phyloP scores from a whole-genome alignment of 768 basidiomycete species.

The Boletus barrowsii region DNA sequence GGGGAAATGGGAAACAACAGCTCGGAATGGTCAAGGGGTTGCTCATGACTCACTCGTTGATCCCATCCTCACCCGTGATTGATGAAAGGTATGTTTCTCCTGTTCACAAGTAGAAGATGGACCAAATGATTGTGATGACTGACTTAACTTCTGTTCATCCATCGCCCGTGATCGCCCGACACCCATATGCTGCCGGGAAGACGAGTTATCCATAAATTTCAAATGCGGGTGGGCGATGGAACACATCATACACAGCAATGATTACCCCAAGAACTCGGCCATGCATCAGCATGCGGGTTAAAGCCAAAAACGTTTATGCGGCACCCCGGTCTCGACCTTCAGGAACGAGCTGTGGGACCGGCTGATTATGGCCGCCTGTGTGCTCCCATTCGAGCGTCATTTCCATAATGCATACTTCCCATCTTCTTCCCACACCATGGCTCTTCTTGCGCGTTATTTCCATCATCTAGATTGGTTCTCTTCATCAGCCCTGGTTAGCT shows the following conservation, averaged over 20 bases:
- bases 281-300: not conserved
- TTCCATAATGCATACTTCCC: not conserved
- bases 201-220: not conserved
- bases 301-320: not conserved
- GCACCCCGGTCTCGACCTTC: not conserved
- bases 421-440: constrained; percentile 1
- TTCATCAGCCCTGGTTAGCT: not conserved
- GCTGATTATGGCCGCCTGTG: not conserved
- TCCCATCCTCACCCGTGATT: too few relatives aligned
- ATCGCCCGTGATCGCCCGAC: not conserved
- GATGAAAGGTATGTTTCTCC: too few relatives aligned
- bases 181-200: too few relatives aligned
- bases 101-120: too few relatives aligned
- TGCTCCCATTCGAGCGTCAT: not conserved
- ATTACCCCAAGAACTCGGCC: not conserved
- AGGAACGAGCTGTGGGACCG: too few relatives aligned
- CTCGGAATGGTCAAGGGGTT: too few relatives aligned
- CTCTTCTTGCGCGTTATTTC: not conserved
- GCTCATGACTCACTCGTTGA: too few relatives aligned
- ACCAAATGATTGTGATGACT: too few relatives aligned
- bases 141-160: not conserved
- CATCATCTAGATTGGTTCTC: not conserved
- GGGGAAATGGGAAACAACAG: too few relatives aligned
- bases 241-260: not conserved
- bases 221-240: not conserved